Evolutionary conservation across 139 green algal genomes (phyloP).

Genomic region (Dunaliella primolecta): DNA sequence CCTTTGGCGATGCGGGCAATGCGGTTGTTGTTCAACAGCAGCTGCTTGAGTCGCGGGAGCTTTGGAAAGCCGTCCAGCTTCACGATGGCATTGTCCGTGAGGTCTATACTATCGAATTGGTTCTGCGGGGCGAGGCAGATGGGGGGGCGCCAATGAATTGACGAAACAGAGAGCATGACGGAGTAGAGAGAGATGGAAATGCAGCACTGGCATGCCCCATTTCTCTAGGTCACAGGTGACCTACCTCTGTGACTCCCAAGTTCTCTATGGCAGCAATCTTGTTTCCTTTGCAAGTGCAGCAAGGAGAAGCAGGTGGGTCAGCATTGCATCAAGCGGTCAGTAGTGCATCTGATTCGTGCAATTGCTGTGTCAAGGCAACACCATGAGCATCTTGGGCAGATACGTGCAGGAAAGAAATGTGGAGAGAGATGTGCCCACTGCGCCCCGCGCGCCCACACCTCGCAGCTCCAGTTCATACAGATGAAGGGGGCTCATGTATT

Average conservation of each 20-base stretch:
- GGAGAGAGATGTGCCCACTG: not conserved
- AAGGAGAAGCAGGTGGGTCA: not conserved
- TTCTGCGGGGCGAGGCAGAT: slow-evolving; percentile 83
- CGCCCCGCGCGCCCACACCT: slow-evolving; percentile 36
- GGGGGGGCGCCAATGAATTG: not conserved
- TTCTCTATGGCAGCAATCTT: slow-evolving; percentile 91
- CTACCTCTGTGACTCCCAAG: slow-evolving; percentile 87
- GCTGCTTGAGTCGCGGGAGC: slow-evolving; percentile 76
- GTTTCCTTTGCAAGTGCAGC: slow-evolving; percentile 51
- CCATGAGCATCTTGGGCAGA: too few species aligned
- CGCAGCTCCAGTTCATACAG: slow-evolving; percentile 88
- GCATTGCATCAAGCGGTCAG: not conserved
- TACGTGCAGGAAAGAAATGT: not conserved
- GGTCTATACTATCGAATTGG: slow-evolving; percentile 96
- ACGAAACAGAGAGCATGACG: not conserved
- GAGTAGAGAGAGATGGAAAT: not conserved
- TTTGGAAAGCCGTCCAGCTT: slow-evolving; percentile 92
- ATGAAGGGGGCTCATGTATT: slow-evolving; percentile 85
- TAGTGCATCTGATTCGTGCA: not conserved
- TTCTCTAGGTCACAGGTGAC: not conserved
- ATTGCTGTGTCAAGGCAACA: not conserved
- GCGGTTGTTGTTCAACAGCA: slow-evolving; percentile 93
- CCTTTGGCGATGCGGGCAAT: slow-evolving; percentile 69
- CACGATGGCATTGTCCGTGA: slow-evolving; percentile 95
- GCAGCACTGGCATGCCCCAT: not conserved